Base-by-base conservation (phyloP, 2,329 filamentous ascomycete species). In the Hypoxylon sp. region DNA sequence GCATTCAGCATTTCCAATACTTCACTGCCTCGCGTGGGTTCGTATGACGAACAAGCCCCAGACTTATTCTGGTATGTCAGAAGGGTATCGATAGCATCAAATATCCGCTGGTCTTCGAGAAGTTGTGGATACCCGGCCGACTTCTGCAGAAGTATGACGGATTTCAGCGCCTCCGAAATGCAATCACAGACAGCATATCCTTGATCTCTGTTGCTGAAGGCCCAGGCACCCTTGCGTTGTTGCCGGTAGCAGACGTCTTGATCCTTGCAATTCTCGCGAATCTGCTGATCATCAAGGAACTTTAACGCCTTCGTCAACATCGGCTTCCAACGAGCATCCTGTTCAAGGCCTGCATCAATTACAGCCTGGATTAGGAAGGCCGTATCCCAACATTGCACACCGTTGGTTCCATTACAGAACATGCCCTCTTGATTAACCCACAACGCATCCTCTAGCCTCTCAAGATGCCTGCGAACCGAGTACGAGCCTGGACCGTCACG, bases 321-420 rank as follows among this genome's bases (percentile, higher is more conserved):
- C 0, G 88, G 86, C 27, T 81, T 82, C 84, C 90, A 97, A 63
- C 87, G 84, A 8, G 85, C 78, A 36, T 95, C 84, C 20, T 86
- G 75, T n/a, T 88, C 86, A 17, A 97, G 80, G 0, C 89, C 91
- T 5, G 90, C 86, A 37, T 90, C 89, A 42, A 90, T 82, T 4
- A 90, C 83, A 1, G 90, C 87, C 70, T 96, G 91, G 23, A 97
- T 90, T 12, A 88, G 75, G 67, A 97, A 97, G 0, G 91, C 82
- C 0, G 94, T 99, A 68, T 99, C 94, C 94, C 94, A 99, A 59
- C 86, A 89, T 71, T 99, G 94, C 1, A 97, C 92, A n/a, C 94
- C 94, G 62, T 99, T 97, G 6, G 94, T 99, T 26, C 94, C 94
- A 63, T 97, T 97, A 72, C 88, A 88, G 36, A 97, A 79, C 90